phyloP scores from a whole-genome alignment of 129 eudicot species.

The Daucus carota region DH1_v3.0 NC_030384.2:47131501-47132000 shows the following conservation, averaged over 20 bases:
- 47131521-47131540: no score
- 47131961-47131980: constrained; percentile 72
- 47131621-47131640: background rate
- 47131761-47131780: constrained; percentile 66
- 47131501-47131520: no score
- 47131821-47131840: background rate
- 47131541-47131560: no score
- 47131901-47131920: constrained; percentile 48
- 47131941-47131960: constrained; percentile 72
- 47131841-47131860: background rate
- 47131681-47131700: no score
- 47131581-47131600: background rate
- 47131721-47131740: background rate
- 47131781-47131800: constrained; percentile 82
- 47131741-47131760: constrained; percentile 54
- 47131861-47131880: background rate
- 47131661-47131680: background rate
- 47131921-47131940: constrained; percentile 67
- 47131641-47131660: background rate
- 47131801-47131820: constrained; percentile 62
- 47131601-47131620: background rate
- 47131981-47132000: constrained; percentile 39
- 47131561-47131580: background rate
- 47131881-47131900: background rate
- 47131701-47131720: background rate